These are phyloP conservation scores for Pugionium cornutum DNA, from an alignment of 345 rosid genomes.

Conservation along the genomic window DNA sequence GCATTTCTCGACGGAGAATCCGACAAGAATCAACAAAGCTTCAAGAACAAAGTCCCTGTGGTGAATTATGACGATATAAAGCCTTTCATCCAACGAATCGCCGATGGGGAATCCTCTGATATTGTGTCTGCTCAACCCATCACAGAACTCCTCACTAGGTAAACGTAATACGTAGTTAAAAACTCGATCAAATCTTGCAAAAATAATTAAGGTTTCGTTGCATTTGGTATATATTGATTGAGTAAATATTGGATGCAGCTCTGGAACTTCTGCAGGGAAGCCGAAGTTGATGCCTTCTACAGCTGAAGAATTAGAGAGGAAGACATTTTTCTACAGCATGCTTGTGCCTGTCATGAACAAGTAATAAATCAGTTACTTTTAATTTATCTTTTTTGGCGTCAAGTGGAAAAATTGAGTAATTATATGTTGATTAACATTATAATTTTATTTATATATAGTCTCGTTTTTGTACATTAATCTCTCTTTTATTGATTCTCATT, in stretches of 20 bases:
- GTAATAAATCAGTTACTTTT: slow-evolving; percentile 39
- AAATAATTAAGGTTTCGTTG: slow-evolving; percentile 7
- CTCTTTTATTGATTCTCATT: neutral
- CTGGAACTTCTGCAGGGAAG: slow-evolving; percentile 91
- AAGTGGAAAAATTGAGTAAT: neutral
- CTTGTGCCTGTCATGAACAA: slow-evolving; percentile 93
- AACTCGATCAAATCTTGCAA: too few species aligned
- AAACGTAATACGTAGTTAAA: neutral
- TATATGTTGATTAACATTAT: slow-evolving; percentile 12
- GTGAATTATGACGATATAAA: slow-evolving; percentile 83
- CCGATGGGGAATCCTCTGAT: slow-evolving; percentile 67
- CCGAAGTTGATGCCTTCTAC: slow-evolving; percentile 98
- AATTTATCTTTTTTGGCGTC: neutral
- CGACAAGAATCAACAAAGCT: slow-evolving; percentile 47
- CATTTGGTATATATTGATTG: neutral
- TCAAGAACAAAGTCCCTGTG: slow-evolving; percentile 72
- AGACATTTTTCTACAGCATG: slow-evolving; percentile 87
- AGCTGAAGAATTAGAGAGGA: slow-evolving; percentile 81
- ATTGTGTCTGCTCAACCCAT: slow-evolving; percentile 76
- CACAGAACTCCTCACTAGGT: slow-evolving; percentile 92
- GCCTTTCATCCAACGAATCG: slow-evolving; percentile 67
- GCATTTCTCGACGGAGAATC: slow-evolving; percentile 50
- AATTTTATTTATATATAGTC: neutral
- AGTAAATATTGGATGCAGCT: slow-evolving; percentile 53
- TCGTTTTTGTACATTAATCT: neutral